A percentile compares a stretch with the other conserved stretches of the same genome.
These are phyloP conservation scores for Euphorbia peplus DNA, from an alignment of 345 rosid genomes.

Conservation along the genomic window DNA sequence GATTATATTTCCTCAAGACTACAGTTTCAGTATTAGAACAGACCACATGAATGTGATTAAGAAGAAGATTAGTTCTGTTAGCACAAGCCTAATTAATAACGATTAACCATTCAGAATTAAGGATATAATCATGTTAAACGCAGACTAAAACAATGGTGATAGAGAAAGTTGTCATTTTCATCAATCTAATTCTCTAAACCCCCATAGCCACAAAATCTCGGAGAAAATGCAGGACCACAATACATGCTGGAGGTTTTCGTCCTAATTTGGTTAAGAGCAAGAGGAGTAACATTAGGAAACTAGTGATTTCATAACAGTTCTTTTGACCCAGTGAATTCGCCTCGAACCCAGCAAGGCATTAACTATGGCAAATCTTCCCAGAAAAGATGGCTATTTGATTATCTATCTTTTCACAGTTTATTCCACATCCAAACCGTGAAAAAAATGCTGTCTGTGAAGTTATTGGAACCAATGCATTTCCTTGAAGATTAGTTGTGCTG, in stretches of 20 bases:
- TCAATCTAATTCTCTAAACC: neutral
- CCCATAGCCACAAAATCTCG: neutral
- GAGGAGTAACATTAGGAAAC: neutral
- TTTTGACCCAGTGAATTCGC: neutral
- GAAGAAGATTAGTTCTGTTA: neutral
- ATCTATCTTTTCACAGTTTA: neutral
- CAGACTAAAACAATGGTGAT: neutral
- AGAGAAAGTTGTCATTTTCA: neutral
- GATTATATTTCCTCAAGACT: neutral
- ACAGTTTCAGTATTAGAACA: neutral
- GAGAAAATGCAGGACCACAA: too few species aligned
- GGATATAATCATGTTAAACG: neutral
- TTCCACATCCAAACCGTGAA: neutral
- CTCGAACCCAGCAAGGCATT: neutral
- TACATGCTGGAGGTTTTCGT: too few species aligned
- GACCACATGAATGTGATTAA: neutral
- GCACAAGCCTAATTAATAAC: neutral
- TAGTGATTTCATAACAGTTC: neutral
- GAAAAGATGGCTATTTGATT: neutral
- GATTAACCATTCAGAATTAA: neutral
- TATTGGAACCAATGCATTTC: too few species aligned
- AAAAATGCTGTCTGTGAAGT: too few species aligned
- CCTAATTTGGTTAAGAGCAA: neutral
- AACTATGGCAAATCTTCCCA: too few species aligned
- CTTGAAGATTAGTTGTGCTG: too few species aligned